These are phyloP conservation scores for Eremochloa ophiuroides DNA, from an alignment of 176 grass and related monocot genomes.

Conservation along the genomic window DNA sequence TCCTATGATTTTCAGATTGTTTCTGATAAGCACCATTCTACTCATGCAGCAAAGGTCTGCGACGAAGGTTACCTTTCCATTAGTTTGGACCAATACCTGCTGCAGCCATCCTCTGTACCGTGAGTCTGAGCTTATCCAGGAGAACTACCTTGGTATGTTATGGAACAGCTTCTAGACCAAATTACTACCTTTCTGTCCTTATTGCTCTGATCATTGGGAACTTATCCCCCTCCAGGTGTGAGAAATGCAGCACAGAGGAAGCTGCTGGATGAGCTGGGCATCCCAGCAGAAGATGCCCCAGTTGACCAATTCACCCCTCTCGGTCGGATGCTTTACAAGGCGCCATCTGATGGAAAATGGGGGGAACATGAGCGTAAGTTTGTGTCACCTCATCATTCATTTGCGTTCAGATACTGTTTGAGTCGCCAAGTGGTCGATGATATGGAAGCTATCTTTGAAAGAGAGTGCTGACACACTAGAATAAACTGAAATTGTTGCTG, in stretches of 20 bases:
- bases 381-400: not conserved
- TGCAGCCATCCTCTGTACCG: constrained; percentile 98
- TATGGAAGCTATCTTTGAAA: not conserved
- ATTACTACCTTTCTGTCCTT: not conserved
- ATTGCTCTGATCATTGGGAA: not conserved
- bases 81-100: constrained; percentile 97
- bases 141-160: constrained; percentile 73
- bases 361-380: constrained; percentile 85
- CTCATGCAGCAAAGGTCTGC: constrained; percentile 80
- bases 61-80: constrained; percentile 94
- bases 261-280: constrained; percentile 85
- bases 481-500: not conserved
- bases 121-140: constrained; percentile 90
- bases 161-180: not conserved
- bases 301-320: constrained; percentile 83
- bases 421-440: not conserved
- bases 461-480: not conserved
- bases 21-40: not conserved
- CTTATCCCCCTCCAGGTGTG: constrained; percentile 43
- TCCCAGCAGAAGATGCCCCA: constrained; percentile 70
- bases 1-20: not conserved
- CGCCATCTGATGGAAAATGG: constrained; percentile 91
- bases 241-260: constrained; percentile 96
- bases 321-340: constrained; percentile 94
- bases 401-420: not conserved